A percentile compares a stretch with the other conserved stretches of the same genome.
Conservation (phyloP, 2,329 filamentous ascomycete genomes). For the Graphilbum ipis-grandicollis region DNA sequence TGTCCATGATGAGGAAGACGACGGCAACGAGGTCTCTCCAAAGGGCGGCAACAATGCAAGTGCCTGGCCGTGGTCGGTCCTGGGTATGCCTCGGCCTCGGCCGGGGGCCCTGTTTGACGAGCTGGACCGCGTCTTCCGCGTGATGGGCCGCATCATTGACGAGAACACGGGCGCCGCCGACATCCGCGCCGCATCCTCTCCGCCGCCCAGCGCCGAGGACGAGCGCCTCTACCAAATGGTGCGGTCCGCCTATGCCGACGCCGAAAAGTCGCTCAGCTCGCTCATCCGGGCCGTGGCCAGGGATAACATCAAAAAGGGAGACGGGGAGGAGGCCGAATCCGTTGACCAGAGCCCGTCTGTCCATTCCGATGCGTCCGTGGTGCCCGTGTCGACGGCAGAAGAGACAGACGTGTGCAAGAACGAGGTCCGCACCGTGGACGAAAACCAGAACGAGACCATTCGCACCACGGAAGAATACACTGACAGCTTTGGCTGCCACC, state of each 20-base stretch:
- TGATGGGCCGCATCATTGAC: conserved; percentile 9
- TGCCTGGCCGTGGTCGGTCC: no score
- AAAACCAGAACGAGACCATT: background rate
- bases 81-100: no score
- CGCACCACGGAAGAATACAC: conserved; percentile 21
- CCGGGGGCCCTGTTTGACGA: conserved; percentile 9
- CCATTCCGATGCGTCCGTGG: no score
- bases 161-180: conserved; percentile 3
- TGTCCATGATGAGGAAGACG: conserved; percentile 1
- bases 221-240: conserved; percentile 22
- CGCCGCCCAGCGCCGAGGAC: conserved; percentile 20
- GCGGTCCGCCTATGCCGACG: conserved; percentile 18
- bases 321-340: background rate
- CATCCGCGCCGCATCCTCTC: no score
- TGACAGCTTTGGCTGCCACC: conserved; percentile 24
- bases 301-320: background rate
- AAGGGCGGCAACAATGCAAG: no score
- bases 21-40: background rate
- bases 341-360: no score
- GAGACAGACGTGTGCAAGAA: no score
- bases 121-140: conserved; percentile 9
- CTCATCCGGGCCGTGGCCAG: conserved; percentile 20
- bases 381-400: no score
- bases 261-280: conserved; percentile 21
- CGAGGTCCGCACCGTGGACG: background rate